Conservation (phyloP, 345 rosid genomes). For the Linum lewisii region DNA sequence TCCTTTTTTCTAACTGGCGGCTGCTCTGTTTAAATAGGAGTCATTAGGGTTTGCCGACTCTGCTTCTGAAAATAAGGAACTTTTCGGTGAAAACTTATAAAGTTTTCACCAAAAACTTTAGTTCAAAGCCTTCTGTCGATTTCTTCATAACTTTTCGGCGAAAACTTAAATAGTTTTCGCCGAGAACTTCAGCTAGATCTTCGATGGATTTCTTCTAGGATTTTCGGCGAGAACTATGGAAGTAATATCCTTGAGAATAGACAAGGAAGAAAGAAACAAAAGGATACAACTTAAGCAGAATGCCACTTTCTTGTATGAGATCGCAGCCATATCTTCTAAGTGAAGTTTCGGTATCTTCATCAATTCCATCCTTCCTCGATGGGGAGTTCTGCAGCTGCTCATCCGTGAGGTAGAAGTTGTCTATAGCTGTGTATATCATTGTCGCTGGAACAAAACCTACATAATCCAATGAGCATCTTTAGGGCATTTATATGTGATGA, state of each 20-base stretch:
- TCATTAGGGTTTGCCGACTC: too few species aligned
- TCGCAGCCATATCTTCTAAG: slow-evolving; percentile 90
- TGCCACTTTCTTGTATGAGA: slow-evolving; percentile 88
- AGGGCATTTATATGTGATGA: not conserved
- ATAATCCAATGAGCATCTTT: not conserved
- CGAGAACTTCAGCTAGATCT: too few species aligned
- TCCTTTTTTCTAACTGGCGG: too few species aligned
- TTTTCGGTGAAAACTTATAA: too few species aligned
- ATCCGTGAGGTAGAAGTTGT: slow-evolving; percentile 74
- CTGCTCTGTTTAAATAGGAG: too few species aligned
- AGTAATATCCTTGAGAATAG: not conserved
- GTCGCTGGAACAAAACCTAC: not conserved
- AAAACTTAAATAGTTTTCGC: too few species aligned
- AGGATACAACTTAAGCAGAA: slow-evolving; percentile 73
- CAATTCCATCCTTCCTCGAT: slow-evolving; percentile 84
- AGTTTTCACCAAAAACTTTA: too few species aligned
- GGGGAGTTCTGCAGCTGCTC: slow-evolving; percentile 65
- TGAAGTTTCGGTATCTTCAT: slow-evolving; percentile 60
- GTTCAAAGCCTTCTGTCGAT: too few species aligned
- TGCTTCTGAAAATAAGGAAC: too few species aligned
- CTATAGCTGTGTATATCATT: slow-evolving; percentile 90
- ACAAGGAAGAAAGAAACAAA: slow-evolving; percentile 5
- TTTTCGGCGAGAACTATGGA: too few species aligned
- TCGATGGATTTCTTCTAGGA: too few species aligned
- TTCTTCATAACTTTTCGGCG: too few species aligned